Evolutionary conservation across 164 flowering plant genomes (phyloP).

Genomic region (Vitis rotundifolia): DNA sequence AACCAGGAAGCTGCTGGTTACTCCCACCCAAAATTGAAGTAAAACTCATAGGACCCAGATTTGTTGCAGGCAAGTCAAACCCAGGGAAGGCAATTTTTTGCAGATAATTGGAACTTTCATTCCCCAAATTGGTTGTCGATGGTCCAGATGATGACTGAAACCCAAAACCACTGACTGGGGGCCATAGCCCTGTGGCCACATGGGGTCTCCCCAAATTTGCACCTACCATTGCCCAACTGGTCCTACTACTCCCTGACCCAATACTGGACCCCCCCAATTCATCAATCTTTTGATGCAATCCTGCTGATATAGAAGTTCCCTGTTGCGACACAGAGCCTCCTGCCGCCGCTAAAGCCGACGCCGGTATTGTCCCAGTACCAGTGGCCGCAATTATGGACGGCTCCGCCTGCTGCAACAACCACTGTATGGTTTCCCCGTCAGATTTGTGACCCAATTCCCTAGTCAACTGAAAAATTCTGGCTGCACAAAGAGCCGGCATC

Average conservation of each 20-base stretch:
- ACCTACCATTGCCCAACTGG: conserved; percentile 62
- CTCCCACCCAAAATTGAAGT: conserved; percentile 44
- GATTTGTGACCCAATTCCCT: conserved; percentile 88
- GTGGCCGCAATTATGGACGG: conserved; percentile 86
- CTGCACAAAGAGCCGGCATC: conserved; percentile 95
- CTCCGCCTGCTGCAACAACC: conserved; percentile 86
- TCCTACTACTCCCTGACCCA: conserved; percentile 45
- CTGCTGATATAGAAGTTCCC: conserved; percentile 55
- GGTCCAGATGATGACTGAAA: conserved; percentile 49
- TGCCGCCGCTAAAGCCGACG: conserved; percentile 67
- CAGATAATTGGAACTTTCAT: conserved; percentile 51
- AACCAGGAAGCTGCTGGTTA: conserved; percentile 48
- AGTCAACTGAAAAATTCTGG: conserved; percentile 81
- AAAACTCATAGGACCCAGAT: conserved; percentile 43
- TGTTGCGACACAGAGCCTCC: conserved; percentile 59
- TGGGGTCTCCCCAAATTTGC: conserved; percentile 51
- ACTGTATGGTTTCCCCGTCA: conserved; percentile 87
- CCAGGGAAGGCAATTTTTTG: conserved; percentile 65
- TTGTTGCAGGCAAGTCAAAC: conserved; percentile 56
- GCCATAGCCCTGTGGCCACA: conserved; percentile 60
- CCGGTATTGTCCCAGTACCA: conserved; percentile 82
- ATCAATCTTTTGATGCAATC: conserved; percentile 57
- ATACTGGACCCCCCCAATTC: conserved; percentile 48
- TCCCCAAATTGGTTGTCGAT: conserved; percentile 47
- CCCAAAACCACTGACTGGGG: conserved; percentile 48